Conservation (phyloP, 225 moss, liverwort and hornwort species). For the Anthoceros angustus region DNA sequence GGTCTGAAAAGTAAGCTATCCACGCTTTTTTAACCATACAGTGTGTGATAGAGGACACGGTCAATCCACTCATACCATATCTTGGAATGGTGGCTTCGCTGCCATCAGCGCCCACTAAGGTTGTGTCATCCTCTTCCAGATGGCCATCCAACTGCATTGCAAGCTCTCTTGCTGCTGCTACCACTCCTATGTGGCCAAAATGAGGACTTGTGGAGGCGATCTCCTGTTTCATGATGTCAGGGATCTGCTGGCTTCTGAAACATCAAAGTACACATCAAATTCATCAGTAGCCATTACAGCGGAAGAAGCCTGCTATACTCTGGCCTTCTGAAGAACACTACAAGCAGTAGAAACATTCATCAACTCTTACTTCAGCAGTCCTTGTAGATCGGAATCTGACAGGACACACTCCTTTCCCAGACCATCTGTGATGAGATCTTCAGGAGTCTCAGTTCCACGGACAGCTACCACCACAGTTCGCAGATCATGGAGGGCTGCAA, state of each 20-base stretch:
- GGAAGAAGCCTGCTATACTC: background rate
- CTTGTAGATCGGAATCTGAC: conserved; percentile 45
- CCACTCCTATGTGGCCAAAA: conserved; percentile 73
- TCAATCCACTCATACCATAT: too few relatives aligned
- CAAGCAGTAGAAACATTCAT: background rate
- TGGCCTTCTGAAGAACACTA: background rate
- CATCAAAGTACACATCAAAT: background rate
- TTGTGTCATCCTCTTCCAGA: conserved; percentile 36
- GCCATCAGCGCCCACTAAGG: conserved; percentile 20
- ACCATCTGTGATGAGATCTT: conserved; percentile 74
- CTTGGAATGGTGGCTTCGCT: conserved; percentile 9
- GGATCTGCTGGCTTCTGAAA: conserved; percentile 33
- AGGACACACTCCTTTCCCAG: conserved; percentile 57
- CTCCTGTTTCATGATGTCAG: conserved; percentile 41
- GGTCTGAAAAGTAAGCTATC: background rate
- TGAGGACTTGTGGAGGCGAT: conserved; percentile 44
- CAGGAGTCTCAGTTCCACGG: conserved; percentile 82
- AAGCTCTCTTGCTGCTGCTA: conserved; percentile 87
- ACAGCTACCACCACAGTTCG: conserved; percentile 45
- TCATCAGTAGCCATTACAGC: background rate
- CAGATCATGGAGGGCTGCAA: conserved; percentile 41
- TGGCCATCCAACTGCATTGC: conserved; percentile 53
- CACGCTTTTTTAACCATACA: background rate
- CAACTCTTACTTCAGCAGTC: conserved; percentile 45
- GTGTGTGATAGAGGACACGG: too few relatives aligned